These are phyloP conservation scores for Ophiostoma himal-ulmi DNA, from an alignment of 2,329 filamentous ascomycete genomes.

Conservation along the genomic window DNA sequence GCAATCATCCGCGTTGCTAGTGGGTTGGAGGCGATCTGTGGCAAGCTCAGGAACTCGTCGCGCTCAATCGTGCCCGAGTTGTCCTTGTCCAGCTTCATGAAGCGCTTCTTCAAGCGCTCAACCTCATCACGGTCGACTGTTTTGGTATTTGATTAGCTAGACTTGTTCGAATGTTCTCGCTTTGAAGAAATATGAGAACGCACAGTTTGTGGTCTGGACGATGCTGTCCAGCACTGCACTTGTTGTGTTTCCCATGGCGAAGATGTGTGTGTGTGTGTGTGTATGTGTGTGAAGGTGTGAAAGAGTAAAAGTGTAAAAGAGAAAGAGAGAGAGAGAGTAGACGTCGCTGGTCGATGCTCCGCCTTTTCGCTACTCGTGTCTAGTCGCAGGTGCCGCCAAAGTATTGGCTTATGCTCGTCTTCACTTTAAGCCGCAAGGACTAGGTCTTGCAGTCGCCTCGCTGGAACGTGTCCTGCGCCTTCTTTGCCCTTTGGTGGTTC, in stretches of 20 bases:
- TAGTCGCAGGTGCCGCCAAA: not conserved
- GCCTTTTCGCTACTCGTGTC: not conserved
- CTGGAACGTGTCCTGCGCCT: not conserved
- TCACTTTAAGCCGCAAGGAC: not conserved
- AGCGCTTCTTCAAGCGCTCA: conserved; percentile 88
- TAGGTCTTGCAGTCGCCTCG: not conserved
- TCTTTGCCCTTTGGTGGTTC: not conserved
- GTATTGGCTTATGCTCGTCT: not conserved
- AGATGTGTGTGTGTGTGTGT: conserved; percentile 9
- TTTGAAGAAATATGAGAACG: conserved; percentile 12
- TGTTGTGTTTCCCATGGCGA: conserved; percentile 60
- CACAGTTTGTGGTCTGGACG: conserved; percentile 94
- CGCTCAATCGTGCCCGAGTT: conserved; percentile 98
- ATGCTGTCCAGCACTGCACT: conserved; percentile 86
- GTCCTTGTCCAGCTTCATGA: conserved; percentile 99
- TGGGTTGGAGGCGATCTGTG: conserved; percentile 96
- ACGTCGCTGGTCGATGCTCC: not conserved
- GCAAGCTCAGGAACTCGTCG: conserved; percentile 93
- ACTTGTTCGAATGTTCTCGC: not conserved
- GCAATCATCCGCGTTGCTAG: conserved; percentile 98
- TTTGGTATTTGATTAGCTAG: not conserved
- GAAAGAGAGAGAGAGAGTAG: not conserved
- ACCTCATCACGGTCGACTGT: conserved; percentile 95
- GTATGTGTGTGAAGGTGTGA: not conserved
- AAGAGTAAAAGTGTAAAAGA: not conserved